A percentile compares a stretch with the other conserved stretches of the same genome.
phyloP scores from a whole-genome alignment of 2,329 filamentous ascomycete genomes.

The Gnomoniopsis sp. region DNA sequence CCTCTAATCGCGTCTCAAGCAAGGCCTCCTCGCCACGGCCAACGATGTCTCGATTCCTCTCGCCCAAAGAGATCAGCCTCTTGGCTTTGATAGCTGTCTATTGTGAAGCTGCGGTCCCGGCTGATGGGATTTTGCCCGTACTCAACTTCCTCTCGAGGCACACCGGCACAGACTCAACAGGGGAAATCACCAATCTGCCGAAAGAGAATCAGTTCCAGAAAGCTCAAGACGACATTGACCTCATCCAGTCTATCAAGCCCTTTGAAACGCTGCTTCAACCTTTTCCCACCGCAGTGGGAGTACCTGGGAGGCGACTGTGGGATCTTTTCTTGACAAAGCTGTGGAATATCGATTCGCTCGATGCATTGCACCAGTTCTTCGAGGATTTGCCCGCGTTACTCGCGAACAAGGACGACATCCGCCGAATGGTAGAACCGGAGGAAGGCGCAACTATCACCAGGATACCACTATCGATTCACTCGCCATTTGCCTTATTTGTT shows the following conservation, averaged over 20 bases:
- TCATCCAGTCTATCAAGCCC: conserved; percentile 53
- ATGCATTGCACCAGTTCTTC: conserved; percentile 78
- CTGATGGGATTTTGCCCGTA: conserved; percentile 36
- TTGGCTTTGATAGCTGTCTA: conserved; percentile 81
- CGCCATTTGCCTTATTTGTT: conserved; percentile 78
- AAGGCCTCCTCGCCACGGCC: neutral
- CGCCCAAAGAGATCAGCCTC: conserved; percentile 82
- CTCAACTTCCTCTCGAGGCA: conserved; percentile 39
- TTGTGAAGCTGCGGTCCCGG: conserved; percentile 55
- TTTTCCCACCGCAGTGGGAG: conserved; percentile 48
- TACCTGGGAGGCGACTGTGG: conserved; percentile 81
- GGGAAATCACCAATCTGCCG: conserved; percentile 14
- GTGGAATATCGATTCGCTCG: conserved; percentile 79
- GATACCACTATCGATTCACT: conserved; percentile 66
- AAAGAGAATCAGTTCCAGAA: conserved; percentile 40
- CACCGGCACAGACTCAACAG: conserved; percentile 38
- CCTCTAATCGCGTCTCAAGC: neutral
- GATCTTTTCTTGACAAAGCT: conserved; percentile 77
- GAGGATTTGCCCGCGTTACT: conserved; percentile 55
- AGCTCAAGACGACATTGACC: conserved; percentile 46
- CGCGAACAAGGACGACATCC: conserved; percentile 57
- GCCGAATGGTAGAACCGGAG: conserved; percentile 51
- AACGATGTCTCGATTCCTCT: conserved; percentile 49
- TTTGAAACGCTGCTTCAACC: conserved; percentile 57
- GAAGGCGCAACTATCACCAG: conserved; percentile 41